Evolutionary conservation across 2,329 filamentous ascomycete species (phyloP), one percentile per base, ranked within the genome.

Genomic region (Ceratocystis papillata): DNA sequence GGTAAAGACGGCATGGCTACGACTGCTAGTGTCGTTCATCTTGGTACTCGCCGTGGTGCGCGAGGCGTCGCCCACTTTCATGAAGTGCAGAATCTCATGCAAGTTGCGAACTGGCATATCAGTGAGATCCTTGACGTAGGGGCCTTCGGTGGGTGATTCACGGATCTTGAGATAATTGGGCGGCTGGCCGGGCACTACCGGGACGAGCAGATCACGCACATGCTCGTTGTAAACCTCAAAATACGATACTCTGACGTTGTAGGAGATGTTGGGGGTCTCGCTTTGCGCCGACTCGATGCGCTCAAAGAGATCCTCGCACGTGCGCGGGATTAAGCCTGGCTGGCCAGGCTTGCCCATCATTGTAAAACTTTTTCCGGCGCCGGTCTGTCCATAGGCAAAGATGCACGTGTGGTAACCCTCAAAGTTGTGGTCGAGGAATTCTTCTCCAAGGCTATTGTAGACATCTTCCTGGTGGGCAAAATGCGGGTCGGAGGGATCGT

Each of bases 201-300:
- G 89, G 0, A 91, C 88, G 59, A 99, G 83, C 45, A 99, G 79
- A 74, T 99, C 94, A 67, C 94, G 89, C 62, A 99, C 94, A 76
- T 97, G 94, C 77, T 99, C 94, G 76, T 99, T 99, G 82, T 99
- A 99, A 69, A 99, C 94, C 75, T 99, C 94, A 73, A 99, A 97
- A 78, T 99, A 99, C 2, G 92, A 96, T 33, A 97, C 94, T 69
- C 94, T 88, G 70, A 99, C 94, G 72, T 93, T 94, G 80, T 96
- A 99, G 71, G 90, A 96, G 74, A 96, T 90, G 76, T 94, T 95
- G 65, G 91, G 88, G 59, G 88, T 88, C 72, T 95, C 88, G 70
- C 89, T 86, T 65, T 84, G 81, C 33, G 84, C 81, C 55, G 85
- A 83, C 70, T 93, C 87, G 74, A 99, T 96, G 65, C 94, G 85